Conservation (phyloP, 495 filamentous ascomycete species). For the Penicillium pulvis region DNA sequence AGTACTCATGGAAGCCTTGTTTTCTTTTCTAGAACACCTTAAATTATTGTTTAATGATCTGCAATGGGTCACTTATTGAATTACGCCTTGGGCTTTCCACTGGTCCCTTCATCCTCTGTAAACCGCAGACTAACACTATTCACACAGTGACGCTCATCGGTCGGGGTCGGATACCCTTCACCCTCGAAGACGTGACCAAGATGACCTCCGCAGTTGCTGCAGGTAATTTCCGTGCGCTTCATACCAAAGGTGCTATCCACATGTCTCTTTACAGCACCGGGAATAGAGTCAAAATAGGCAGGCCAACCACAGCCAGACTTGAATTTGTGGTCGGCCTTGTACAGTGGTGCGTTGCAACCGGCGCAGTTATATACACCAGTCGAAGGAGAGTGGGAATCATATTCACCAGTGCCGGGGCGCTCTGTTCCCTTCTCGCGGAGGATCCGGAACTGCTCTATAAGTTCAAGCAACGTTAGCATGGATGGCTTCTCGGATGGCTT, state of each 20-base stretch:
- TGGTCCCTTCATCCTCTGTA: slow-evolving; percentile 52
- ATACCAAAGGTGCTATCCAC: slow-evolving; percentile 79
- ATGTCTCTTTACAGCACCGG: slow-evolving; percentile 82
- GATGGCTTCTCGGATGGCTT: not conserved
- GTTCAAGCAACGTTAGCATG: slow-evolving; percentile 11
- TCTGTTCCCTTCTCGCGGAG: slow-evolving; percentile 92
- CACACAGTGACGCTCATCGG: slow-evolving; percentile 95
- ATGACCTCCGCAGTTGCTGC: slow-evolving; percentile 91
- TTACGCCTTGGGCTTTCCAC: slow-evolving; percentile 36
- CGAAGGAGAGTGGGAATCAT: slow-evolving; percentile 79
- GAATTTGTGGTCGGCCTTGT: slow-evolving; percentile 90
- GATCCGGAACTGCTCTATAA: slow-evolving; percentile 87
- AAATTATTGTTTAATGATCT: slow-evolving; percentile 3
- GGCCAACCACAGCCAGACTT: slow-evolving; percentile 97
- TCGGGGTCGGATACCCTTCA: slow-evolving; percentile 86
- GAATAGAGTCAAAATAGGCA: slow-evolving; percentile 92
- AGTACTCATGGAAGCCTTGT: slow-evolving; percentile 3
- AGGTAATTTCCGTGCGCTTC: slow-evolving; percentile 89
- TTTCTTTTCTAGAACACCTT: slow-evolving; percentile 14
- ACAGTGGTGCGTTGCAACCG: slow-evolving; percentile 83
- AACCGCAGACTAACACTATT: slow-evolving; percentile 90
- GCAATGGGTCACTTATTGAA: not conserved
- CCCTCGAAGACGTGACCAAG: slow-evolving; percentile 98
- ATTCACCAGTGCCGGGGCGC: slow-evolving; percentile 73
- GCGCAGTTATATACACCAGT: slow-evolving; percentile 82